These are phyloP conservation scores for Pseudopyricularia cyperi DNA, from an alignment of 2,329 filamentous ascomycete genomes.

Conservation along the genomic window DNA sequence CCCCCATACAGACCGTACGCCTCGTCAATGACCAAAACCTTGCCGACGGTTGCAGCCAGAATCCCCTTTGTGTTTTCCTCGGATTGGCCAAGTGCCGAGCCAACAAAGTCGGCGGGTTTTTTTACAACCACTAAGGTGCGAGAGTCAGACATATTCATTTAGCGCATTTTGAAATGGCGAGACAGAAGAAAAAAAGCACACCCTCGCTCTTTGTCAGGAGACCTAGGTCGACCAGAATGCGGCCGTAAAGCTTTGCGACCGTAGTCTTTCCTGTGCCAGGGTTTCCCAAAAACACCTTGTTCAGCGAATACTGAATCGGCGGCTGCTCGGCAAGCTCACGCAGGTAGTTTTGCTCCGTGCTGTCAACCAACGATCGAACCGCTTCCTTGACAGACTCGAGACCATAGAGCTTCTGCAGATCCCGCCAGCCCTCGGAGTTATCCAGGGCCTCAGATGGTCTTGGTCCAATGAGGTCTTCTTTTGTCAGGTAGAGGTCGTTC, in stretches of 20 bases:
- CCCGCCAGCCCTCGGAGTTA: conserved; percentile 40
- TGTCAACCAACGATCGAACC: conserved; percentile 44
- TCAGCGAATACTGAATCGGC: conserved; percentile 46
- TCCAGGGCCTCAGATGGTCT: conserved; percentile 42
- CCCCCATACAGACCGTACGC: conserved; percentile 52
- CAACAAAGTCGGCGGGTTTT: conserved; percentile 63
- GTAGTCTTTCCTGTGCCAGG: conserved; percentile 70
- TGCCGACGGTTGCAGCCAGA: conserved; percentile 51
- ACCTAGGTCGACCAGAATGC: conserved; percentile 54
- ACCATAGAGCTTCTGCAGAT: conserved; percentile 46
- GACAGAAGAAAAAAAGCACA: conserved; percentile 11
- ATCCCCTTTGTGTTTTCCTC: conserved; percentile 63
- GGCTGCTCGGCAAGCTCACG: conserved; percentile 51
- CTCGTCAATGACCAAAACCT: conserved; percentile 71
- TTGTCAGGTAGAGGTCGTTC: conserved; percentile 47
- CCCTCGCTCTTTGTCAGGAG: conserved; percentile 56
- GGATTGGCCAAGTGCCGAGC: conserved; percentile 47
- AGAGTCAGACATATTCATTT: background rate
- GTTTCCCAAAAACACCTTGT: conserved; percentile 56
- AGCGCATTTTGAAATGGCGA: background rate
- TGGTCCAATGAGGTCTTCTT: conserved; percentile 60
- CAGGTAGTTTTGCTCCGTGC: conserved; percentile 49
- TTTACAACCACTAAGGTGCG: conserved; percentile 44
- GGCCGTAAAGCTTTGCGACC: conserved; percentile 59
- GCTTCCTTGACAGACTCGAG: conserved; percentile 49